Evolutionary conservation across 768 basidiomycete species (phyloP).

Genomic region (Sutorius australiensis): DNA sequence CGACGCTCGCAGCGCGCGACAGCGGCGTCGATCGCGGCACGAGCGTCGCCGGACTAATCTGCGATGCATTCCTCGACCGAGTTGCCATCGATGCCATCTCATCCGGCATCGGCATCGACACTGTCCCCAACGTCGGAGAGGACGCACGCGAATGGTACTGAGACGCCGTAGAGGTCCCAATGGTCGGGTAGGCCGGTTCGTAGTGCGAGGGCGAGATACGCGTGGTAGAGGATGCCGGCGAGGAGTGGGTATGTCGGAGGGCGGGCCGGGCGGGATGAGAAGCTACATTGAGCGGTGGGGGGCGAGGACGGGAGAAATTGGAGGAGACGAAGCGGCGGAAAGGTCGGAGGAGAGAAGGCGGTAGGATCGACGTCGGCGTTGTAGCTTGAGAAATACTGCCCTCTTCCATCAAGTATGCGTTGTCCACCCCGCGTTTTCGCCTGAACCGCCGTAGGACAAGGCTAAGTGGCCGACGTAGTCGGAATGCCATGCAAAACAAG

Average conservation of each 20-base stretch:
- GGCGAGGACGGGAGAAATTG: conserved; percentile 19
- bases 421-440: conserved; percentile 35
- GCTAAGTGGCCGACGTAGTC: conserved; percentile 56
- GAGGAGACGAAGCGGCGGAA: conserved; percentile 27
- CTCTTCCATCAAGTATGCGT: conserved; percentile 49
- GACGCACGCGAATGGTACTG: conserved; percentile 33
- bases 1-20: conserved; percentile 33
- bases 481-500: conserved; percentile 44
- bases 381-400: conserved; percentile 11
- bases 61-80: conserved; percentile 66
- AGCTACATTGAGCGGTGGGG: conserved; percentile 17
- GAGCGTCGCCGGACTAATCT: conserved; percentile 56
- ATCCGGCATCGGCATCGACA: conserved; percentile 6
- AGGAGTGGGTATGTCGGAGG: conserved; percentile 22
- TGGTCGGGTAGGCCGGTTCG: conserved; percentile 19
- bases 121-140: conserved; percentile 23
- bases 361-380: conserved; percentile 17
- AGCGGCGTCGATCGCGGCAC: conserved; percentile 42
- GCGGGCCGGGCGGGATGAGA: conserved; percentile 7
- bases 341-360: conserved; percentile 26
- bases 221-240: conserved; percentile 14
- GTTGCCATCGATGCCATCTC: conserved; percentile 35
- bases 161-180: conserved; percentile 33
- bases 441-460: conserved; percentile 41
- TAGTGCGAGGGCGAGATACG: conserved; percentile 11